A percentile compares a stretch with the other conserved stretches of the same genome.
phyloP scores from a whole-genome alignment of 1,139 yeast species.

The Kodamaea suecica region DNA sequence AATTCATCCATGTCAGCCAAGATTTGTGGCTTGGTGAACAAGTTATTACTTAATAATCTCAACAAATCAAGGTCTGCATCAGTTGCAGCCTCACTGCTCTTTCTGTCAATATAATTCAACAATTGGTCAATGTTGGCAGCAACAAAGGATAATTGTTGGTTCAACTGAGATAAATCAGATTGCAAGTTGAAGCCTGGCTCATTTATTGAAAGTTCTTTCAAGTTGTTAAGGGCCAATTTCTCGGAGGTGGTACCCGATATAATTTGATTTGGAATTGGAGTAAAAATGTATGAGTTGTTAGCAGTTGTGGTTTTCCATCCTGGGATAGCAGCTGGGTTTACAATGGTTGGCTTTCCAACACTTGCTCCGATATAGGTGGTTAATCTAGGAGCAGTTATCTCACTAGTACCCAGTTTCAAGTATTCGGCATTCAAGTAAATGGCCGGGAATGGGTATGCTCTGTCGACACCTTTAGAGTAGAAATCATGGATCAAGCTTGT shows the following conservation, averaged over 20 bases:
- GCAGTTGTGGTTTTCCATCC: conserved; percentile 43
- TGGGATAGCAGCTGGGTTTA: conserved; percentile 39
- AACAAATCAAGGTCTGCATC: conserved; percentile 57
- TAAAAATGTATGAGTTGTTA: conserved; percentile 62
- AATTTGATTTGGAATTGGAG: conserved; percentile 72
- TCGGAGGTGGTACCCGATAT: conserved; percentile 59
- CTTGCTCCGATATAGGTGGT: conserved; percentile 75
- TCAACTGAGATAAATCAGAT: conserved; percentile 40
- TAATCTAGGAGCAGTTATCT: conserved; percentile 43
- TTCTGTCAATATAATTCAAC: conserved; percentile 47
- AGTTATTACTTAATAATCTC: conserved; percentile 60
- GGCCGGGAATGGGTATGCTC: conserved; percentile 75
- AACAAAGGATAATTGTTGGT: conserved; percentile 55
- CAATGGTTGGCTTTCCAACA: conserved; percentile 50
- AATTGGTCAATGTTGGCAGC: conserved; percentile 50
- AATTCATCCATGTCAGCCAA: conserved; percentile 57
- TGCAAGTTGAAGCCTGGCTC: conserved; percentile 19
- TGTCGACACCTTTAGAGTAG: conserved; percentile 65
- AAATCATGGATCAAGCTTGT: conserved; percentile 86
- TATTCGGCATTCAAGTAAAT: conserved; percentile 64
- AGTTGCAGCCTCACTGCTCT: conserved; percentile 40
- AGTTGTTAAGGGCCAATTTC: conserved; percentile 49
- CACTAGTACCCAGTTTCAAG: conserved; percentile 25
- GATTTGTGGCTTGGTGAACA: conserved; percentile 57
- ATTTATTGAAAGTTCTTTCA: conserved; percentile 22